phyloP scores from a whole-genome alignment of 352 stramenopile genomes.

The Peronospora destructor region DNA sequence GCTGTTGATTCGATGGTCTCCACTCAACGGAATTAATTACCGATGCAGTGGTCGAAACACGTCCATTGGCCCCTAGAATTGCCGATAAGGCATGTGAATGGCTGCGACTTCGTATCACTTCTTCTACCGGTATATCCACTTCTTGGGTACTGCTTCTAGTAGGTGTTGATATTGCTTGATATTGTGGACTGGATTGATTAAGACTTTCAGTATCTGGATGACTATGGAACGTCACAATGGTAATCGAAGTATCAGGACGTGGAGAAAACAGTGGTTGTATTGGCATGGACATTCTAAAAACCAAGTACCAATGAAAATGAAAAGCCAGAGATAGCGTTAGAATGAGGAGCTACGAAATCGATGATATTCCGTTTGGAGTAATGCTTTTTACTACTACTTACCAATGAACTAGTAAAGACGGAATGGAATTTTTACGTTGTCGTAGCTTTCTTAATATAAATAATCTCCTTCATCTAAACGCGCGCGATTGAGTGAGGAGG shows the following conservation, averaged over 20 bases:
- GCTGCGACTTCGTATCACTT: constrained; percentile 19
- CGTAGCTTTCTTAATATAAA: no score
- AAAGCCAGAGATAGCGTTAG: not conserved
- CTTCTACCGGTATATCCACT: constrained; percentile 6
- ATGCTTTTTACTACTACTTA: no score
- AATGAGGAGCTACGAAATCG: no score
- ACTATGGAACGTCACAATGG: not conserved
- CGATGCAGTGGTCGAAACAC: constrained; percentile 7
- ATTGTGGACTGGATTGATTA: constrained; percentile 20
- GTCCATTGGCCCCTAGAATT: constrained; percentile 30
- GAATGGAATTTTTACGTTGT: no score
- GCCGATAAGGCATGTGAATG: constrained; percentile 42
- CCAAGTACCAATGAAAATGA: constrained; percentile 11
- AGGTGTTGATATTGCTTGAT: constrained; percentile 35
- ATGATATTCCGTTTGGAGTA: no score
- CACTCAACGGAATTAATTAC: constrained; percentile 11
- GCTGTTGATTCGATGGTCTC: constrained; percentile 21
- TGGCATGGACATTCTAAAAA: constrained; percentile 14
- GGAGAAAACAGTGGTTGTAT: constrained; percentile 21
- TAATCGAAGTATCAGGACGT: constrained; percentile 4
- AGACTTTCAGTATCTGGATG: not conserved
- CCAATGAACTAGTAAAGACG: no score
- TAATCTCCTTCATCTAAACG: not conserved
- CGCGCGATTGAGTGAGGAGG: constrained; percentile 1
- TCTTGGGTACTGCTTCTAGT: constrained; percentile 14